phyloP scores from a whole-genome alignment of 139 green algal genomes.

The Pedinophyceae sp. region DNA sequence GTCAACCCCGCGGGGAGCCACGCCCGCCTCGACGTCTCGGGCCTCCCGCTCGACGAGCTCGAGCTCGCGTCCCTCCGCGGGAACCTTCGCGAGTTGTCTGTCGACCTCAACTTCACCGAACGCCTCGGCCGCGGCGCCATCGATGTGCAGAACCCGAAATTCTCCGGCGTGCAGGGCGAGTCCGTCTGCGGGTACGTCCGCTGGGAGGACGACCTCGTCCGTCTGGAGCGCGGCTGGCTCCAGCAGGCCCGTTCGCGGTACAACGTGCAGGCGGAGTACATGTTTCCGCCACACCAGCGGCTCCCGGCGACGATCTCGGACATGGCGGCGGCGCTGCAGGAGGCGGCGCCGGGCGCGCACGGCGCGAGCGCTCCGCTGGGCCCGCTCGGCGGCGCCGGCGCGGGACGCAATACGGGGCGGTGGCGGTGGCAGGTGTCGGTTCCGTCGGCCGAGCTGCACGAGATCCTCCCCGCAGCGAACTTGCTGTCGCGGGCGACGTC shows the following conservation, averaged over 20 bases:
- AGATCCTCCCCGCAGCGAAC: slow-evolving; percentile 68
- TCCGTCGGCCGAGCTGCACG: slow-evolving; percentile 59
- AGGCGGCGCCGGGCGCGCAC: neutral
- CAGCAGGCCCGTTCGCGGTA: slow-evolving; percentile 53
- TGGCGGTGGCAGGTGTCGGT: slow-evolving; percentile 34
- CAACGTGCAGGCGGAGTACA: slow-evolving; percentile 63
- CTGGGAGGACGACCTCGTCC: slow-evolving; percentile 73
- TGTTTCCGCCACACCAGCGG: slow-evolving; percentile 25
- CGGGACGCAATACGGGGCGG: too few species aligned
- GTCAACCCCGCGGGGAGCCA: slow-evolving; percentile 12
- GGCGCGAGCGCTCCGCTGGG: too few species aligned
- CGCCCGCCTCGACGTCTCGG: slow-evolving; percentile 19
- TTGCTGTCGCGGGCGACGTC: slow-evolving; percentile 38
- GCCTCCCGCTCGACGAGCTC: slow-evolving; percentile 68
- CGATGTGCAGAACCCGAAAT: slow-evolving; percentile 34
- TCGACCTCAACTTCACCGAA: slow-evolving; percentile 50
- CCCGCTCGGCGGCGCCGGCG: too few species aligned
- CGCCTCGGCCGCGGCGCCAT: slow-evolving; percentile 31
- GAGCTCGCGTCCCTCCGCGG: slow-evolving; percentile 69
- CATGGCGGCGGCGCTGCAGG: neutral
- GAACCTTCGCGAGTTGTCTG: slow-evolving; percentile 32
- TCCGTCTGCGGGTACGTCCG: slow-evolving; percentile 26
- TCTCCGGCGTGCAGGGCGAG: slow-evolving; percentile 35
- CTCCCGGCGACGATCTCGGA: slow-evolving; percentile 14
- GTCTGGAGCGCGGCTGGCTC: slow-evolving; percentile 60